Evolutionary conservation across 306 rosid genomes (phyloP).

Genomic region (Trifolium dubium): DNA sequence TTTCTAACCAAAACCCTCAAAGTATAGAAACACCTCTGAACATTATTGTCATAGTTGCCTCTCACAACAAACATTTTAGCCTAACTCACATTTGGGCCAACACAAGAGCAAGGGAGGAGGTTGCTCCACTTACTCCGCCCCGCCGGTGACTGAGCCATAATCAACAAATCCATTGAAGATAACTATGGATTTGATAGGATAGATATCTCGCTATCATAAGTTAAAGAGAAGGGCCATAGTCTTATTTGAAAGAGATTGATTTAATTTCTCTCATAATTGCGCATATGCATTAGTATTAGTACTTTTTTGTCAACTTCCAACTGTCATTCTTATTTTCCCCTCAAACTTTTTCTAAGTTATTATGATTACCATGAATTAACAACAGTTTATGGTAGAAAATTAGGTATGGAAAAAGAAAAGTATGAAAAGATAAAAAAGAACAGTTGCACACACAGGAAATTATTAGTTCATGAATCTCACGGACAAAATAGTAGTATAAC

Average conservation of each 20-base stretch:
- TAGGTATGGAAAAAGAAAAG: background rate
- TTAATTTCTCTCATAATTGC: background rate
- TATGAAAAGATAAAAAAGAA: background rate
- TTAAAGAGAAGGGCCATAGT: background rate
- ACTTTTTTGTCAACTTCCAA: slow-evolving; percentile 5
- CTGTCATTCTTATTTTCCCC: background rate
- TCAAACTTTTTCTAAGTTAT: background rate
- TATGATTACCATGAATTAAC: background rate
- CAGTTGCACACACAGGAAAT: background rate
- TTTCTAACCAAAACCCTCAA: too few relatives aligned
- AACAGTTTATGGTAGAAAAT: background rate
- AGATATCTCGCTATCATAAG: background rate
- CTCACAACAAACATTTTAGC: too few relatives aligned
- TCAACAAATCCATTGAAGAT: background rate
- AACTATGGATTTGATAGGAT: background rate
- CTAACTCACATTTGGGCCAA: too few relatives aligned
- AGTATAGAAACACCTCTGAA: too few relatives aligned
- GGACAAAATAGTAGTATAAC: background rate
- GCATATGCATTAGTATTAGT: background rate
- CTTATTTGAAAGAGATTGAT: background rate
- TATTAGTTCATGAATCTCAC: background rate
- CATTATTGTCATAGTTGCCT: too few relatives aligned
- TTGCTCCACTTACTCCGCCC: too few relatives aligned
- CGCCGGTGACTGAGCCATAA: too few relatives aligned
- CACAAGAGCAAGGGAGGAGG: too few relatives aligned